Percentiles rank a stretch among this genome's conserved stretches.
Conservation (phyloP, 2,329 filamentous ascomycete genomes). For the Alternaria sp. region DNA sequence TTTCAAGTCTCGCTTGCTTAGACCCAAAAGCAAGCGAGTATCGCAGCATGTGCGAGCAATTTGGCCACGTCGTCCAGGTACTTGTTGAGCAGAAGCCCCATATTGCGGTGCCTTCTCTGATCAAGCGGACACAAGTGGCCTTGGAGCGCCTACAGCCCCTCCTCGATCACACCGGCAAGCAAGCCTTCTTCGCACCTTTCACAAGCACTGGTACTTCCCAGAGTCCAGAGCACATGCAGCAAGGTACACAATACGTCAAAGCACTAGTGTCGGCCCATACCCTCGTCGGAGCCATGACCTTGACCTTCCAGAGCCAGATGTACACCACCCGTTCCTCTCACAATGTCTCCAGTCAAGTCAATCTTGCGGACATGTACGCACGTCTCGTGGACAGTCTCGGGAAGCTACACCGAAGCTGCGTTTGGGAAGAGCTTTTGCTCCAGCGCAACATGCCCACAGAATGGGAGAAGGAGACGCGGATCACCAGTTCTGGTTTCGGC, state of each 20-base stretch:
- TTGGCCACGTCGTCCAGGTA: constrained; percentile 76
- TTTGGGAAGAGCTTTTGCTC: constrained; percentile 84
- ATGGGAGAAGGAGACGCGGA: constrained; percentile 61
- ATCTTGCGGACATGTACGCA: constrained; percentile 83
- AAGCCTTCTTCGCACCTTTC: constrained; percentile 74
- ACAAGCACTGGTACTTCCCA: constrained; percentile 39
- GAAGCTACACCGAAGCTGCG: constrained; percentile 76
- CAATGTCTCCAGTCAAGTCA: constrained; percentile 75
- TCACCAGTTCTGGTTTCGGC: constrained; percentile 49
- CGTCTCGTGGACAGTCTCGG: constrained; percentile 77
- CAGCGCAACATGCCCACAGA: constrained; percentile 74
- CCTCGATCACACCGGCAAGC: constrained; percentile 57
- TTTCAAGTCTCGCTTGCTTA: constrained; percentile 81
- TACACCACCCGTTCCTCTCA: constrained; percentile 68
- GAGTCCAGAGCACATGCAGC: constrained; percentile 51
- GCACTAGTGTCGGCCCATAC: constrained; percentile 78
- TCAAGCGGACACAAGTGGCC: constrained; percentile 74
- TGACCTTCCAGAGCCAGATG: constrained; percentile 71
- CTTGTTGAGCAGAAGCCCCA: constrained; percentile 83
- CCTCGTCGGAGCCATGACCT: constrained; percentile 75
- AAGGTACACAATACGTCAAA: constrained; percentile 80
- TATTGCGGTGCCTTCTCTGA: constrained; percentile 79
- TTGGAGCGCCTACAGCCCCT: constrained; percentile 73
- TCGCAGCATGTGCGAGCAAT: constrained; percentile 67
- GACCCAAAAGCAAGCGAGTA: constrained; percentile 72